phyloP scores from a whole-genome alignment of 345 rosid genomes.

The Lagerstroemia speciosa region DNA sequence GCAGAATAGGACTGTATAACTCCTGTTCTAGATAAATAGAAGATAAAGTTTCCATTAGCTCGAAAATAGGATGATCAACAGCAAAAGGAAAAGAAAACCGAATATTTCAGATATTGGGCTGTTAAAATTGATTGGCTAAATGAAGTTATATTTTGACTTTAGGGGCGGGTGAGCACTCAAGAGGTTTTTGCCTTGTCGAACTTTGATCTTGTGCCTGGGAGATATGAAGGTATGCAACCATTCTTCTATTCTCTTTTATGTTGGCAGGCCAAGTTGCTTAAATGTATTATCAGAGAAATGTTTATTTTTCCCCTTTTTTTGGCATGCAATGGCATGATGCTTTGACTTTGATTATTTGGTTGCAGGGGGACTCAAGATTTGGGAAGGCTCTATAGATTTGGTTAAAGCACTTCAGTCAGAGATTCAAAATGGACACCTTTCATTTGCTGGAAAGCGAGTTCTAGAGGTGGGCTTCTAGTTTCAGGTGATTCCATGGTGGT shows the following conservation, averaged over 20 bases:
- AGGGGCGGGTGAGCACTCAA: conserved; percentile 85
- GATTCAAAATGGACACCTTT: conserved; percentile 35
- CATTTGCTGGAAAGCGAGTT: conserved; percentile 55
- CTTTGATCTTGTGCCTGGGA: conserved; percentile 88
- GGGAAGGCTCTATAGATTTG: conserved; percentile 97
- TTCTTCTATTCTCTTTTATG: neutral
- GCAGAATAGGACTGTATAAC: neutral
- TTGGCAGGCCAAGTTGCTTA: neutral
- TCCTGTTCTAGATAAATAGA: neutral
- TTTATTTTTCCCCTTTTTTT: neutral
- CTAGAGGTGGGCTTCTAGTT: conserved; percentile 61
- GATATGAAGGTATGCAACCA: conserved; percentile 61
- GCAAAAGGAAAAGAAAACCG: neutral
- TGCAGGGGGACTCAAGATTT: conserved; percentile 86
- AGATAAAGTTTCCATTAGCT: neutral
- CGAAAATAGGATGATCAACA: neutral
- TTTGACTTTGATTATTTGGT: neutral
- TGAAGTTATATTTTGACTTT: conserved; percentile 4
- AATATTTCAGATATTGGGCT: neutral
- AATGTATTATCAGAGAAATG: neutral
- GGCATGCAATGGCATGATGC: neutral
- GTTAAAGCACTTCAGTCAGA: conserved; percentile 63
- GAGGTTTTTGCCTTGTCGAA: conserved; percentile 79
- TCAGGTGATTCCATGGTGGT: conserved; percentile 15
- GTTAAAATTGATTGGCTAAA: neutral